Conservation (phyloP, 106 monocot species). For the Amphibolis antarctica region DNA sequence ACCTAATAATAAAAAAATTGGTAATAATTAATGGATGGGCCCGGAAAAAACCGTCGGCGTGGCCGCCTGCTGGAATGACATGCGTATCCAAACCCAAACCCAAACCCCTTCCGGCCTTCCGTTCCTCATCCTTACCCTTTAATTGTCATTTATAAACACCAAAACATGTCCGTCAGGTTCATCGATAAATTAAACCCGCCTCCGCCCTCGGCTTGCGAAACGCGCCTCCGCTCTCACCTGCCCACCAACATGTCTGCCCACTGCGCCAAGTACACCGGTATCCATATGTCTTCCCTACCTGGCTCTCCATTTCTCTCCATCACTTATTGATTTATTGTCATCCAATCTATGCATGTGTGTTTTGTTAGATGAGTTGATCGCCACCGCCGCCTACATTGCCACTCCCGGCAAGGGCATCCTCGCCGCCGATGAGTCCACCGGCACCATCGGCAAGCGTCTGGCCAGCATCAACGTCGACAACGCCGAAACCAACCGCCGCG, state of each 20-base stretch:
- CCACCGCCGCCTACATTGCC: constrained; percentile 16
- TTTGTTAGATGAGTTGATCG: constrained; percentile 12
- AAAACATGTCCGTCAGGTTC: background rate
- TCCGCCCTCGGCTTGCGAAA: background rate
- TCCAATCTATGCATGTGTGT: background rate
- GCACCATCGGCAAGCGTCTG: constrained; percentile 23
- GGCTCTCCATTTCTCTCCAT: background rate
- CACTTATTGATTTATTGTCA: background rate
- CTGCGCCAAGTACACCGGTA: constrained; percentile 19
- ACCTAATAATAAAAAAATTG: too few species aligned
- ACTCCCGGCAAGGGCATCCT: constrained; percentile 23
- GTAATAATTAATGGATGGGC: too few species aligned
- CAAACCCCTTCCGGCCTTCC: background rate
- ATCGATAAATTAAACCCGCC: background rate
- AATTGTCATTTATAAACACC: background rate
- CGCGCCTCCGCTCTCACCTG: background rate
- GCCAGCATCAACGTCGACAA: constrained; percentile 26
- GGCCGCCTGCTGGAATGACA: too few species aligned
- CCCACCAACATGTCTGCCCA: constrained; percentile 15
- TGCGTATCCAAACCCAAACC: too few species aligned
- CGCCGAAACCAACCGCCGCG: constrained; percentile 20
- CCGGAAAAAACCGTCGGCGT: too few species aligned
- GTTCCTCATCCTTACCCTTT: background rate
- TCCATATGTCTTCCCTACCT: background rate
- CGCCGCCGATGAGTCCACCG: constrained; percentile 21